A percentile compares a stretch with the other conserved stretches of the same genome.
Conservation (phyloP, 768 basidiomycete genomes). For the Panus rudis region DNA sequence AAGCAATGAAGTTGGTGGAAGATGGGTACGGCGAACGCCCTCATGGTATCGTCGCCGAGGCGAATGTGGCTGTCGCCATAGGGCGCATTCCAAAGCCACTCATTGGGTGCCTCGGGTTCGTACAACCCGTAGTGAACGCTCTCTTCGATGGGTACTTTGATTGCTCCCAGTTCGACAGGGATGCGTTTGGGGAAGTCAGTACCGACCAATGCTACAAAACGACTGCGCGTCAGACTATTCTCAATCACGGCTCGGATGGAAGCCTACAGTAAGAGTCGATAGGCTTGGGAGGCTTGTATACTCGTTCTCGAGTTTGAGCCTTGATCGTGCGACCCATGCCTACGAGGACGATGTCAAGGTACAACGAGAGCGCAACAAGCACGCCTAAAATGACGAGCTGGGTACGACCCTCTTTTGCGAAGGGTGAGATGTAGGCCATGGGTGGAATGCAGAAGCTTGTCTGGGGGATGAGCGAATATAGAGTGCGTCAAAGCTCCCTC, state of each 20-base stretch:
- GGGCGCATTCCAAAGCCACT: constrained; percentile 23
- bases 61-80: constrained; percentile 26
- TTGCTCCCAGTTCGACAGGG: constrained; percentile 9
- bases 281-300: neutral
- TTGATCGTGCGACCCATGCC: constrained; percentile 1
- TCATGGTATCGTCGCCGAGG: constrained; percentile 22
- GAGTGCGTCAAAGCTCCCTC: too few species aligned
- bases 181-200: constrained; percentile 25
- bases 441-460: neutral
- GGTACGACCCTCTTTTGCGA: neutral
- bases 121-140: constrained; percentile 23
- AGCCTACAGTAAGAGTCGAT: constrained; percentile 5
- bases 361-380: constrained; percentile 5
- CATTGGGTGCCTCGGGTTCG: constrained; percentile 17
- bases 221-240: neutral
- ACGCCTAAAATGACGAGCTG: neutral
- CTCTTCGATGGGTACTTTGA: constrained; percentile 24
- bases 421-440: neutral
- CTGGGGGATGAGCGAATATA: too few species aligned
- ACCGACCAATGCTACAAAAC: constrained; percentile 21
- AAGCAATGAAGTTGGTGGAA: constrained; percentile 34
- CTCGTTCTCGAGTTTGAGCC: neutral
- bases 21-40: constrained; percentile 29
- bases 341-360: constrained; percentile 7
- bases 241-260: neutral